A percentile compares a stretch with the other conserved stretches of the same genome.
Evolutionary conservation across 163 green algal species (phyloP).

Genomic region (Chlorella variabilis): DNA sequence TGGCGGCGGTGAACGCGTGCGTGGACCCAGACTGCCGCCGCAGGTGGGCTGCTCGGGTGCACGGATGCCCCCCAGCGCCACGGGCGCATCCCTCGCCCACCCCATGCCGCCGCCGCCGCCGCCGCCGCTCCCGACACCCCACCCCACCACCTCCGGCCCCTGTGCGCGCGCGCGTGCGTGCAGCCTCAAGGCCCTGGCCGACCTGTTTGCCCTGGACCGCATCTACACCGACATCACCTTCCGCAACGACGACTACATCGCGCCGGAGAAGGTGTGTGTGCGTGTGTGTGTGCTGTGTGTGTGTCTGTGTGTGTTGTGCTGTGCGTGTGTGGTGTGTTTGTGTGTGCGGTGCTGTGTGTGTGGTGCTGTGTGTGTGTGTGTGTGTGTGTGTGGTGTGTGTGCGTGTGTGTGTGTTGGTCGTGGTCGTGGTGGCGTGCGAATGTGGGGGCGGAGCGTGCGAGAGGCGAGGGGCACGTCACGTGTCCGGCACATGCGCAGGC

Average conservation of each 20-base stretch:
- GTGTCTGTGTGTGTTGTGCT: no score
- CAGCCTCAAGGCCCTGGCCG: constrained; percentile 70
- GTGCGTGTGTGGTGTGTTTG: no score
- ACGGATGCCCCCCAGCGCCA: no score
- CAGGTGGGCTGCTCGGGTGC: background rate
- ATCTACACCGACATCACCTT: constrained; percentile 81
- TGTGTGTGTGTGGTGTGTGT: no score
- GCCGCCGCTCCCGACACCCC: background rate
- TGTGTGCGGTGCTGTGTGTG: no score
- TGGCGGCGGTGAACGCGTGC: constrained; percentile 58
- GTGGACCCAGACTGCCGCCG: constrained; percentile 72
- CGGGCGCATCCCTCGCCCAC: no score
- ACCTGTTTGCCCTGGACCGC: constrained; percentile 81
- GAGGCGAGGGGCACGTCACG: no score
- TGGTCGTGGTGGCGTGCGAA: no score
- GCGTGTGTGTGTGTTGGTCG: no score
- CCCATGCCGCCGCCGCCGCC: background rate
- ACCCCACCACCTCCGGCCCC: background rate
- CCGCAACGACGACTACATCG: constrained; percentile 94
- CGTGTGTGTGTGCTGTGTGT: background rate
- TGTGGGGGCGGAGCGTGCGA: no score
- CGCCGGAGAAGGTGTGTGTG: constrained; percentile 77
- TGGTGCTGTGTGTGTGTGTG: no score
- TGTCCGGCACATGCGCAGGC: no score
- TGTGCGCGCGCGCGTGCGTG: background rate